Base-by-base conservation (phyloP, 345 rosid species). In the Camelina hispida region DNA sequence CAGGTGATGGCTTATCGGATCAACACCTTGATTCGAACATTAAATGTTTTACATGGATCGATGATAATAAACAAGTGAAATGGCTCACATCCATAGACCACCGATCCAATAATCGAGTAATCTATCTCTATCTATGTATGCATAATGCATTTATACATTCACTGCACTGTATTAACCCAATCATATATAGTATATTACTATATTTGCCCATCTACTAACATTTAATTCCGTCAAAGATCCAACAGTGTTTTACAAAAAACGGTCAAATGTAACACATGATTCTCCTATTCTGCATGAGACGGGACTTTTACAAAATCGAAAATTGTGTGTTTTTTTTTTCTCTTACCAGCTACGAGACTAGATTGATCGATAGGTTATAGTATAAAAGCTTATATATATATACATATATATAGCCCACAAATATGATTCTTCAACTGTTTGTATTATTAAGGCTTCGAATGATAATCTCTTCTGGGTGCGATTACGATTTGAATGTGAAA, bases 11-110 rank as follows among this genome's bases (percentile, higher is more conserved):
- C 78, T 58, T 47, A 74, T 66, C 54, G 73, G 73, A 74, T 74
- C 78, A 74, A 58, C 9, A 25, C 53, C 53, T 62, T 62, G 78
- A 74, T 66, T 74, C 61, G 73, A 66, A 67, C 73, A 74, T 67
- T 74, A 48, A 74, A 74, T 74, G 73, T 58, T 30, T 66, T 59
- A 9, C 73, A 74, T 58, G 32, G 53, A 74, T 74, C 78, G 68
- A 74, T 48, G 67, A 74, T 50, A 51, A 35, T 74, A 74, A 57
- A 74, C 43, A 66, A 66, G 9, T 58, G 13, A 38, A 37, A 58
- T 51, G 52, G 51, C 72, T 67, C 72, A 74, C 66, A 46, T 37
- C 66, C 65, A 74, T 74, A 56, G 48, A 74, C 58, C 51, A 74
- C 58, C 51, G 48, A 44, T 44, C 15, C 66, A 66, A 47, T 57